Evolutionary conservation across 805 yeast genomes (phyloP), one percentile per base, ranked within the genome.

Genomic region (Kluyveromyces siamensis): DNA sequence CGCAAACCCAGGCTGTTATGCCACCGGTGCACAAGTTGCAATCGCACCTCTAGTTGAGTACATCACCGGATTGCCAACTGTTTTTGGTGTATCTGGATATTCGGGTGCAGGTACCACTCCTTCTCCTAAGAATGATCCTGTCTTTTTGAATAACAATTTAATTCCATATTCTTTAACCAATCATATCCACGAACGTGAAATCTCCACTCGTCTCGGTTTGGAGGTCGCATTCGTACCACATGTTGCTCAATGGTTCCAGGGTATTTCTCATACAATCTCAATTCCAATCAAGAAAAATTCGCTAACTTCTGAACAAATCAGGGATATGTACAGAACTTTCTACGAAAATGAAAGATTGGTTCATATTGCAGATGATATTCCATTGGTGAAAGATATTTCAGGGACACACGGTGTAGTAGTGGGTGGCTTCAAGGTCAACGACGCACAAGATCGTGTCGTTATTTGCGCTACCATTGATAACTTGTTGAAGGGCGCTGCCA

Each of bases 51-150:
- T 93, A 58, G 69, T 76, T n/a, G 79, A 81, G 44, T 78, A 78
- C 60, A 73, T 81, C 39, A 69, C 72, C 13, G 93, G 93, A 36
- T 72, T 76, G 27, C 98, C 99, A 46, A 73, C 88, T 3, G 75
- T 91, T 11, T 93, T 93, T 65, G 99, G 99, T 63, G 93, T 93
- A 35, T 87, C 96, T 44, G 99, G 99, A 45, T 93, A 91, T 67
- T 93, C 99, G 11, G 99, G 99, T 51, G 99, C 99, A 10, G 99
- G 99, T 55, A 90, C 99, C 37, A 93, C 95, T 71, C 99, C 99
- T 50, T 87, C 96, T 13, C 96, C 96, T 52, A 89, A 90, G 72
- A 93, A 93, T 65, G 97, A 93, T 65, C 72, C 84, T 45, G 74
- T 80, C 50, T 74, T 81, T 62, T 75, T 93, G 64, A 69, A 72